These are phyloP conservation scores for Carex kokanica DNA, from an alignment of 176 grass and related monocot species.

Conservation along the genomic window DNA sequence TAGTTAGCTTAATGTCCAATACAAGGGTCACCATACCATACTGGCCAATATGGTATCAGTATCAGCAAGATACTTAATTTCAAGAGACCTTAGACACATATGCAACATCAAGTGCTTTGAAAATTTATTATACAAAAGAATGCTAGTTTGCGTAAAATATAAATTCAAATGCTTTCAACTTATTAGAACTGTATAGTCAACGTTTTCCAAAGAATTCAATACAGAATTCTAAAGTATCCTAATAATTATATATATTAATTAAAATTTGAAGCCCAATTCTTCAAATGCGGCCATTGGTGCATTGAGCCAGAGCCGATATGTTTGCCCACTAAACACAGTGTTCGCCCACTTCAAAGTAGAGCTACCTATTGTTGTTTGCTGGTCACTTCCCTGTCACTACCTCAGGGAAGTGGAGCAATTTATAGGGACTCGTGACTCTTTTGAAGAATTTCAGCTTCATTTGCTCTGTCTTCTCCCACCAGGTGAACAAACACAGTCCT, in stretches of 20 bases:
- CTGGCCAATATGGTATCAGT: neutral
- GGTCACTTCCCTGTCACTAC: neutral
- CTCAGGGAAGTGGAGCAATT: neutral
- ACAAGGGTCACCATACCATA: neutral
- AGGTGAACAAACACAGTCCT: neutral
- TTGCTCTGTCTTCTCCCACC: neutral
- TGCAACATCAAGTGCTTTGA: neutral
- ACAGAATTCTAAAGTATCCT: neutral
- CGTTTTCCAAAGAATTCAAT: neutral
- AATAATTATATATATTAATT: neutral
- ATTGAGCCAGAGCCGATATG: neutral
- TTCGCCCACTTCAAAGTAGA: neutral
- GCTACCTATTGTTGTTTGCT: neutral
- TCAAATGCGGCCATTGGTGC: neutral
- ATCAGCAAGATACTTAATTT: neutral
- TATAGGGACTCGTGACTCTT: no score
- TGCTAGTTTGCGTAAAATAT: conserved; percentile 1
- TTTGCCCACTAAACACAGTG: neutral
- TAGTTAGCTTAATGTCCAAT: conserved; percentile 7
- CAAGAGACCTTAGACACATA: neutral
- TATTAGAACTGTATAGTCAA: neutral
- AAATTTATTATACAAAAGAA: neutral
- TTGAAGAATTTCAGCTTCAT: no score
- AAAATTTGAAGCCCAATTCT: neutral
- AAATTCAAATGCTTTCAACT: neutral